These are phyloP conservation scores for Penicillium psychrosexuale DNA, from an alignment of 2,329 filamentous ascomycete genomes.

Conservation along the genomic window DNA sequence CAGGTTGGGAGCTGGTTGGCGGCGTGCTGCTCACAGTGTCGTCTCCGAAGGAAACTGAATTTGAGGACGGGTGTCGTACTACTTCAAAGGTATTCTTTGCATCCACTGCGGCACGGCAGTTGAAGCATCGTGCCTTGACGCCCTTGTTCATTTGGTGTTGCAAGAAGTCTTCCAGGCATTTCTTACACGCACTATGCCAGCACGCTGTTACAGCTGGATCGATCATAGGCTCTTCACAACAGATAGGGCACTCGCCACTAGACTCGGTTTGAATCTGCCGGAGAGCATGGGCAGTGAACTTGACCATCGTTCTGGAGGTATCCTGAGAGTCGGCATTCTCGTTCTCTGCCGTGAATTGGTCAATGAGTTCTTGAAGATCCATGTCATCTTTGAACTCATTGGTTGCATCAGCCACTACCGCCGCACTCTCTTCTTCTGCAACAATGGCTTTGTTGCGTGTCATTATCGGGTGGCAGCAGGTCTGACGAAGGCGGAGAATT, in stretches of 20 bases:
- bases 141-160: constrained; percentile 77
- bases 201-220: constrained; percentile 93
- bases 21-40: constrained; percentile 44
- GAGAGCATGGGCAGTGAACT: constrained; percentile 81
- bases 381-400: constrained; percentile 90
- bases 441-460: constrained; percentile 82
- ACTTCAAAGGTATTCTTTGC: constrained; percentile 88
- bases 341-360: constrained; percentile 71
- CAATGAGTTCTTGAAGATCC: constrained; percentile 83
- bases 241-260: constrained; percentile 87
- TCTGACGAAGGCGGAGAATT: constrained; percentile 85
- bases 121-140: constrained; percentile 78
- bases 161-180: constrained; percentile 86
- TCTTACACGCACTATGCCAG: constrained; percentile 96
- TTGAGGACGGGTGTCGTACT: constrained; percentile 62
- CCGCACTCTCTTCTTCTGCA: constrained; percentile 82
- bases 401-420: constrained; percentile 70
- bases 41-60: constrained; percentile 44
- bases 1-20: constrained; percentile 31
- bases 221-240: constrained; percentile 91
- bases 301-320: constrained; percentile 58
- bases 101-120: constrained; percentile 80
- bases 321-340: constrained; percentile 53
- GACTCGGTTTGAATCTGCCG: constrained; percentile 89
- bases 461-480: constrained; percentile 88